Evolutionary conservation across 2,329 filamentous ascomycete genomes (phyloP), one percentile per base, ranked within the genome.

Genomic region (Sporothrix schenckii): DNA sequence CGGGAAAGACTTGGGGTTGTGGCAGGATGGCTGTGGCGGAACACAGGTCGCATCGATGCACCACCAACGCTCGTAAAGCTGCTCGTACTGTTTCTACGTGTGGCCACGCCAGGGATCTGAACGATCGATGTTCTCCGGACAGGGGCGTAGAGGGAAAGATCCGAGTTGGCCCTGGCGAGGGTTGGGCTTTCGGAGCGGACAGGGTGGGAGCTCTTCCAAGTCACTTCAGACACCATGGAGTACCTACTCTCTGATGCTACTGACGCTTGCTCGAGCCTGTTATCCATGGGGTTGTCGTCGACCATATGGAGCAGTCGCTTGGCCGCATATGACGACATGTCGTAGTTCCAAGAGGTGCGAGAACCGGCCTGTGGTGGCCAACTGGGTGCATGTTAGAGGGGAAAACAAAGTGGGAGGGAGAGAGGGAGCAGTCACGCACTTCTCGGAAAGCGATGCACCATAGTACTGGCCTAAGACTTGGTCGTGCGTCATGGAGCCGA

Each of bases 81-180:
- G 72, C 73, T 78, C 70, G 72, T 73, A 72, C 74, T 79, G 71
- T 72, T 70, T 53, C 69, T 74, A 10, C 83, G 80, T 9, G 84
- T 86, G 9, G 84, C 84, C 27, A 86, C 78, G 13, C 84, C 84
- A 0, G 84, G 84, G 0, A 80, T 83, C 71, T 83, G 83, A 14
- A 83, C 78, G 49, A 85, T 74, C 2, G 84, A 86, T 11, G 83
- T 81, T 53, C 84, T 80, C 21, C 84, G 81, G 70, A 83, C 79
- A 5, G 84, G 83, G 39, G 82, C 81, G 73, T 83, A 85, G 13
- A 85, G 74, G 4, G 83, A 82, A 2, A 81, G 72, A 39, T 87
- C 85, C 7, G 85, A 86, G 70, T 80, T 80, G n/a, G 80, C 77
- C 14, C 81, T 78, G 14, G 77, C 76, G 10, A 84, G 76, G 1